Evolutionary conservation across 352 stramenopile species (phyloP).

Genomic region (Phytopythium mirpurense): DNA sequence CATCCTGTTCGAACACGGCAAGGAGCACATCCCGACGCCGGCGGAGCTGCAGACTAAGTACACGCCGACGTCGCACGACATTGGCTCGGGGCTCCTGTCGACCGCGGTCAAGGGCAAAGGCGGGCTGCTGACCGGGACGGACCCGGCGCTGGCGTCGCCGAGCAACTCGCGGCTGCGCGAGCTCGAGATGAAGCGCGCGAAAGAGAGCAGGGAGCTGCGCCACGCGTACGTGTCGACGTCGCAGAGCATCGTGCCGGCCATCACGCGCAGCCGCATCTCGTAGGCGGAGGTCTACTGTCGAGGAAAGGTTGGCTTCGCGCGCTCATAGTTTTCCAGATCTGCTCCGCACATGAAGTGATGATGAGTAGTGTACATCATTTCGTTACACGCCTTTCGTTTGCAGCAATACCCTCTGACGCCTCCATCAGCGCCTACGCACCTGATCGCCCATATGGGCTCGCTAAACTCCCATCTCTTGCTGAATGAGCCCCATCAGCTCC

Average conservation of each 20-base stretch:
- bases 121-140: background rate
- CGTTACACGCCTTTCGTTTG: too few species aligned
- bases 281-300: background rate
- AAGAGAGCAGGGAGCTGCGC: conserved; percentile 31
- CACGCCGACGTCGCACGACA: conserved; percentile 47
- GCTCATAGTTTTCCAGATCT: background rate
- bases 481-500: conserved; percentile 25
- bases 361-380: too few species aligned
- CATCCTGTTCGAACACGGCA: conserved; percentile 68
- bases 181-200: conserved; percentile 34
- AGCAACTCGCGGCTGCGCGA: conserved; percentile 7
- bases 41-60: conserved; percentile 49
- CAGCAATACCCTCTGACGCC: too few species aligned
- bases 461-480: conserved; percentile 15
- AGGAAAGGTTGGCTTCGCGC: background rate
- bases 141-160: background rate
- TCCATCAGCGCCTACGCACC: too few species aligned
- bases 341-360: background rate
- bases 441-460: too few species aligned
- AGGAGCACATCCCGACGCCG: conserved; percentile 30
- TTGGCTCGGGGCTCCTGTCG: conserved; percentile 26
- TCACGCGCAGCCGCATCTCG: conserved; percentile 6
- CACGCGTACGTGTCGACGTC: conserved; percentile 53
- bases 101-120: conserved; percentile 5
- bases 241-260: conserved; percentile 39